Percentiles rank a stretch among this genome's conserved stretches.
Evolutionary conservation across 257 asterid species (phyloP).

Genomic region (Lycium barbarum): DNA sequence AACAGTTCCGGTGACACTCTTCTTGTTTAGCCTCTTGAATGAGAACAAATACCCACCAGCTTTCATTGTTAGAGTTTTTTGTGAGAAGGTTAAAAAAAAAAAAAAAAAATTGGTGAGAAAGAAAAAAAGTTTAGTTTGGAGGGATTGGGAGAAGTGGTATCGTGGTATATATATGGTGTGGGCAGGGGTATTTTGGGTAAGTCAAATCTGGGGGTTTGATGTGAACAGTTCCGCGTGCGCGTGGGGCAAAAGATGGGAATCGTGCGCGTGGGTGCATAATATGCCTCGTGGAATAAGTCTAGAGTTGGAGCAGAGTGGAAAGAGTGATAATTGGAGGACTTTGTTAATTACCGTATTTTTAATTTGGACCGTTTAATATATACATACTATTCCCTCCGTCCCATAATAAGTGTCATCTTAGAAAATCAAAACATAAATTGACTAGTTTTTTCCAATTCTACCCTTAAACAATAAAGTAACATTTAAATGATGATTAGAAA

Average conservation of each 20-base stretch:
- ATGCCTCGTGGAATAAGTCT: background rate
- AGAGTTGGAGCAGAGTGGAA: background rate
- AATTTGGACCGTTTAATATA: background rate
- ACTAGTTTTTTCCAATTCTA: no score
- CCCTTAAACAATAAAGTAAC: no score
- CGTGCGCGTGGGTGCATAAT: background rate
- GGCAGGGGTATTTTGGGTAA: slow-evolving; percentile 30
- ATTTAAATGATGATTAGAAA: no score
- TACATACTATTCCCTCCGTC: no score
- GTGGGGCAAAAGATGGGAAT: background rate
- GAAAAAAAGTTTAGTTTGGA: background rate
- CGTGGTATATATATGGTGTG: background rate
- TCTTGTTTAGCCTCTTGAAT: slow-evolving; percentile 7
- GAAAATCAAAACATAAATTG: no score
- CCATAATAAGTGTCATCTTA: no score
- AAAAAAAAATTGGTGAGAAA: background rate
- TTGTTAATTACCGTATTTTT: background rate
- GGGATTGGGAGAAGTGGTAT: background rate
- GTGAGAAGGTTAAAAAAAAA: background rate
- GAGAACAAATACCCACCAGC: slow-evolving; percentile 19
- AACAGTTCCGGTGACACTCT: slow-evolving; percentile 7
- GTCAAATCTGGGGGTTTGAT: background rate
- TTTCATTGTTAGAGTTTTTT: slow-evolving; percentile 13
- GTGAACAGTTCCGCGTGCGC: background rate
- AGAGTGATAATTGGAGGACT: background rate